A percentile compares a stretch with the other conserved stretches of the same genome.
Evolutionary conservation across 2,329 filamentous ascomycete species (phyloP).

Genomic region (Colletotrichum chrysophilum): DNA sequence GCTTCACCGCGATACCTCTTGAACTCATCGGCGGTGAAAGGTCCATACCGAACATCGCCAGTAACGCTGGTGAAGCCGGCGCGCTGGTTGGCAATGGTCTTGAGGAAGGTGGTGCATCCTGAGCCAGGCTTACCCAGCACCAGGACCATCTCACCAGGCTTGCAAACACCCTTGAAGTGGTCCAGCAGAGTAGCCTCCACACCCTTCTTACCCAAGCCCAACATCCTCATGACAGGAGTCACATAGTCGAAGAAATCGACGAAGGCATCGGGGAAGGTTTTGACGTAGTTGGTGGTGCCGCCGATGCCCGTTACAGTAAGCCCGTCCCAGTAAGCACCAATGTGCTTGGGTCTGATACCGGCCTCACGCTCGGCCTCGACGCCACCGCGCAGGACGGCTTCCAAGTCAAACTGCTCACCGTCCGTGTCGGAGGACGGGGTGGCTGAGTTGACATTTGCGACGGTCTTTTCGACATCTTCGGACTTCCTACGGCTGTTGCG

Average conservation of each 20-base stretch:
- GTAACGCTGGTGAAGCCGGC: conserved; percentile 58
- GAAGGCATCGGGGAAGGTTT: conserved; percentile 80
- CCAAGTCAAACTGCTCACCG: conserved; percentile 74
- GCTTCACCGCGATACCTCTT: conserved; percentile 80
- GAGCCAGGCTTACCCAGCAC: conserved; percentile 80
- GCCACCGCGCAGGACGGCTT: conserved; percentile 74
- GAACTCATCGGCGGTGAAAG: conserved; percentile 74
- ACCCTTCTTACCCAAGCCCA: conserved; percentile 72
- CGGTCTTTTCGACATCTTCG: conserved; percentile 65
- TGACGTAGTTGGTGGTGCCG: conserved; percentile 73
- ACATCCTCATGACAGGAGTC: conserved; percentile 64
- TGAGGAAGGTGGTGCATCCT: conserved; percentile 74
- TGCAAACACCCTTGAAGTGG: conserved; percentile 72
- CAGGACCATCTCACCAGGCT: conserved; percentile 87
- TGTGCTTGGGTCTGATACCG: conserved; percentile 81
- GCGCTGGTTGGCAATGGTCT: conserved; percentile 70
- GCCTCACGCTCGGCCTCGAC: conserved; percentile 74
- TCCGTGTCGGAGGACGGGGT: conserved; percentile 46
- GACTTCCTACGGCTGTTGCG: conserved; percentile 26
- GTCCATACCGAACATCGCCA: conserved; percentile 80
- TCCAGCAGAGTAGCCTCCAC: conserved; percentile 76
- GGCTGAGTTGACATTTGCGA: conserved; percentile 30
- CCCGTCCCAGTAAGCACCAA: conserved; percentile 80
- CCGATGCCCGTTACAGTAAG: conserved; percentile 79
- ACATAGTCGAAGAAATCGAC: conserved; percentile 78